Base-by-base conservation (phyloP, 768 basidiomycete genomes). In the Kwoniella dejecticola region DNA sequence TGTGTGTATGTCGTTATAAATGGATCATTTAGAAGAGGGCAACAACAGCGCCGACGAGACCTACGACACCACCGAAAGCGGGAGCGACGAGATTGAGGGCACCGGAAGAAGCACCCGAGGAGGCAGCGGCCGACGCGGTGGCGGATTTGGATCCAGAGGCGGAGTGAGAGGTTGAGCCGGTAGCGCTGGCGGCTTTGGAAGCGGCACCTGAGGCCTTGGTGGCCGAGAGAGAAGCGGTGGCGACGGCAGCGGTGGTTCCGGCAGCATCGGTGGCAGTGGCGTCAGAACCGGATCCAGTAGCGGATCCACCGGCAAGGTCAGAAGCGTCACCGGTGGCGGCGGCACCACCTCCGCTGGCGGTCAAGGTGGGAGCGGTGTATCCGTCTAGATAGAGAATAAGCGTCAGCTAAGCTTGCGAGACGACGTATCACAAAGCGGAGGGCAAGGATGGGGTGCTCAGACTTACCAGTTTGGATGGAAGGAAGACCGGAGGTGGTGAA, bases 331-430 rank as follows among this genome's bases (percentile, higher is more conserved):
- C 73, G 29, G 73, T 72, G 38, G 73, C 73, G 31, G 73, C 73
- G 41, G 36, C 67, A 52, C 73, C 73, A 59, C 73, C 73, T 36
- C 73, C 73, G 26, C 61, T 67, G 21, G 69, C 74, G 44, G 75
- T 76, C 41, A 78, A 56, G 13, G 68, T 52, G 29, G 74, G 73
- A 45, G 74, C 70, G 24, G 40, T 30, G 68, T 79, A 79, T 29
- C 24, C 33, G 47, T 47, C 72, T 66, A 45, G 13, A 11, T 33
- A 41, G 17, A 4, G 17, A 41, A 31, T 31, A 15, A n/a, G 30
- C 48, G n/a, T 24, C 19, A 6, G n/a, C n/a, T n/a, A n/a, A n/a
- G n/a, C n/a, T n/a, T n/a, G n/a, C n/a, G n/a, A n/a, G n/a, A n/a
- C n/a, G n/a, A n/a, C n/a, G n/a, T n/a, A n/a, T n/a, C n/a, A n/a